Conservation (phyloP, 495 filamentous ascomycete species). For the Daldinia decipiens region DNA sequence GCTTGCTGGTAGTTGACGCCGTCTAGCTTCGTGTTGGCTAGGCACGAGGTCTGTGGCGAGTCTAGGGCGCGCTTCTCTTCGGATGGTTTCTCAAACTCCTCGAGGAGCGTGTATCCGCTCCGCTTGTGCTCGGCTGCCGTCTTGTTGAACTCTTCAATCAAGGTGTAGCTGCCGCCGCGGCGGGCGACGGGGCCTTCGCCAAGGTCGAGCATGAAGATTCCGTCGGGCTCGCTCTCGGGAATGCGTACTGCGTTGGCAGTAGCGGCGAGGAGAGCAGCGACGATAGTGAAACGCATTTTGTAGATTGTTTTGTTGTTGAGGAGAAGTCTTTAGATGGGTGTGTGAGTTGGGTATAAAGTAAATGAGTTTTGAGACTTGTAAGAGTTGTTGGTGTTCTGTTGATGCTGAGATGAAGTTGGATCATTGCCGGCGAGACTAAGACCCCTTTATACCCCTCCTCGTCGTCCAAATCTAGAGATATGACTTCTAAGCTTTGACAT, state of each 20-base stretch:
- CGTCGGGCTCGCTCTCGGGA: background rate
- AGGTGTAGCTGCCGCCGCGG: background rate
- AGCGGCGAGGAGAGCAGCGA: background rate
- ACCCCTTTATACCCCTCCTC: background rate
- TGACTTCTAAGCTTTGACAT: background rate
- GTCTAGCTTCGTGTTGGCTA: background rate
- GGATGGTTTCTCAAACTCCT: background rate
- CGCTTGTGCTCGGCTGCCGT: background rate
- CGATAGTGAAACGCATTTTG: conserved; percentile 10
- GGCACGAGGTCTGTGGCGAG: background rate
- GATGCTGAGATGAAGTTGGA: background rate
- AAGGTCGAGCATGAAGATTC: background rate
- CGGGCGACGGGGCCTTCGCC: background rate
- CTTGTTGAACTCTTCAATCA: conserved; percentile 2
- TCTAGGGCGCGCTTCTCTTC: background rate
- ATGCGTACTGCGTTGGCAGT: conserved; percentile 1
- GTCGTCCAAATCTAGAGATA: background rate
- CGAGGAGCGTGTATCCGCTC: background rate
- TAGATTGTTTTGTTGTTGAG: background rate
- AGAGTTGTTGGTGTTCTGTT: background rate
- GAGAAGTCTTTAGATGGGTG: background rate
- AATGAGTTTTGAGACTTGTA: background rate
- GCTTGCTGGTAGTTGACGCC: background rate
- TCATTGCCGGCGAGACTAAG: background rate
- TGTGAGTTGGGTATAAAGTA: background rate